Evolutionary conservation across 2,329 filamentous ascomycete genomes (phyloP).

Genomic region (Fusarium sp.): DNA sequence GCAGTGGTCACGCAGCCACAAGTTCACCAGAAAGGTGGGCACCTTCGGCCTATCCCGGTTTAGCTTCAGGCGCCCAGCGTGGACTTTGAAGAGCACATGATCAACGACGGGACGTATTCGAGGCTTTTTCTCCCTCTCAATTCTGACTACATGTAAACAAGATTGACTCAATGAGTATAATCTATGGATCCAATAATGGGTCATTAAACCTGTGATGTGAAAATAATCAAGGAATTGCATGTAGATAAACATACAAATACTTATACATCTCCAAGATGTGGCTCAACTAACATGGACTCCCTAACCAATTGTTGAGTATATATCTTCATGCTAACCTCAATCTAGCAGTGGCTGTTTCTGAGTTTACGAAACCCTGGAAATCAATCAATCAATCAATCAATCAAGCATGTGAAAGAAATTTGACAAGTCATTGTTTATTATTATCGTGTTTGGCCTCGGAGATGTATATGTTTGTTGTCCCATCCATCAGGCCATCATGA

Average conservation of each 20-base stretch:
- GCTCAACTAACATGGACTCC: conserved; percentile 1
- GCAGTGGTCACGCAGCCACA: conserved; percentile 36
- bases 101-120: conserved; percentile 36
- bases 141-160: conserved; percentile 32
- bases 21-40: conserved; percentile 38
- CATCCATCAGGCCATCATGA: conserved; percentile 5
- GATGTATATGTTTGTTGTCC: background rate
- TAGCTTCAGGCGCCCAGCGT: conserved; percentile 32
- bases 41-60: conserved; percentile 26
- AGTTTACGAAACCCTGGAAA: background rate
- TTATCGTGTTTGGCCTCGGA: background rate
- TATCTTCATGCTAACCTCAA: background rate
- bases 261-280: background rate
- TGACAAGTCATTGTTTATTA: background rate
- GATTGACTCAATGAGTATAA: background rate
- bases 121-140: conserved; percentile 31
- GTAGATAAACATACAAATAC: background rate
- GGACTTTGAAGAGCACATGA: conserved; percentile 41
- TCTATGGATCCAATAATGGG: conserved; percentile 1
- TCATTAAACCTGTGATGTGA: conserved; percentile 10
- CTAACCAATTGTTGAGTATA: conserved; percentile 2
- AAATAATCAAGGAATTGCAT: background rate
- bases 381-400: background rate
- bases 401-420: conserved; percentile 17
- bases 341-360: conserved; percentile 18